Base-by-base conservation (phyloP, 345 rosid genomes). In the Lumnitzera littorea region DNA sequence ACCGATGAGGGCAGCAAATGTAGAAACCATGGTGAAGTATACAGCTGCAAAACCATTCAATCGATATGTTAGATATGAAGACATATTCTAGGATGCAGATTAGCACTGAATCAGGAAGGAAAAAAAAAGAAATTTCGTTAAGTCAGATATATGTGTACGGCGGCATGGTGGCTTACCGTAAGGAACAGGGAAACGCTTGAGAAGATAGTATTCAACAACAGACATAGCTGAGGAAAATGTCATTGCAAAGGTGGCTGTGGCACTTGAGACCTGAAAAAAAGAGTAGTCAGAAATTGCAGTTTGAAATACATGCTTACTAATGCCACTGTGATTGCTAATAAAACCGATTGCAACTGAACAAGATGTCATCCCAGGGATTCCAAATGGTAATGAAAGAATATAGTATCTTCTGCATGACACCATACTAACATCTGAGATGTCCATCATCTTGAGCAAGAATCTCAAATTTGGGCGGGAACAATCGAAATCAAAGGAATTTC, bases 241-340 rank as follows among this genome's bases (percentile, higher is more conserved):
- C 96, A 87, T 87, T n/a, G 89, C 86, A 71, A 87, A 87, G 64
- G 96, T 89, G 23, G 89, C 82, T 27, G 95, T 89, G 58, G 96
- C 88, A 81, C 91, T 87, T 60, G 91, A 79, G 55, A 89, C 94
- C 94, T 85, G 63, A 62, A 56, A 15, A 63, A 48, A 17, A 53
- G 16, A 6, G 58, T 23, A 27, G n/a, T 15, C 43, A 12, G n/a
- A 56, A 7, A 12, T n/a, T 16, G 25, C 56, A n/a, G 24, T 17
- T 2, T 53, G 56, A 11, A 53, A 17, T 29, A 17, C 17, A 17
- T 36, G 43, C 1, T 36, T 36, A 5, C 43, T 36, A 36, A 36
- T 36, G 1, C 31, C 31, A 27, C 31, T 2, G 20, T 20, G 7
- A 29, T 29, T 29, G 36, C 3, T 3, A 29, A 3, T 6, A 29